Evolutionary conservation across 2,329 filamentous ascomycete species (phyloP).

Genomic region (Beauveria sp.): DNA sequence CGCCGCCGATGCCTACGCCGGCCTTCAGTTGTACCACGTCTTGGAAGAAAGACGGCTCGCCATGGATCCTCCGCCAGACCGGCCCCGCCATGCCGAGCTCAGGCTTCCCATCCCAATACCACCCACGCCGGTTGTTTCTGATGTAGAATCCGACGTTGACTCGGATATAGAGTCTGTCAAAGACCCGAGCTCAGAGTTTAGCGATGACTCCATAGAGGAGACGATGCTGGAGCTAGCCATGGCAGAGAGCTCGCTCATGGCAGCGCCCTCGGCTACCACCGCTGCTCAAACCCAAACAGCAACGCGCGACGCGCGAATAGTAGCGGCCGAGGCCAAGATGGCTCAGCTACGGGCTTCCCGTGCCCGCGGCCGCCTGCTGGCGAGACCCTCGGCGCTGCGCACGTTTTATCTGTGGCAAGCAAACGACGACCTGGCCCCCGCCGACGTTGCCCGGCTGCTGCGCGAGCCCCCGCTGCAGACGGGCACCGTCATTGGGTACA

Average conservation of each 20-base stretch:
- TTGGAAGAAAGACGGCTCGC: constrained; percentile 61
- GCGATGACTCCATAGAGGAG: not conserved
- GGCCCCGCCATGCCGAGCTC: constrained; percentile 61
- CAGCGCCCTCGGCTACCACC: not conserved
- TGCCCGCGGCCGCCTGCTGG: constrained; percentile 17
- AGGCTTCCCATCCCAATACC: constrained; percentile 54
- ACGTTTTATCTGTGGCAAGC: constrained; percentile 59
- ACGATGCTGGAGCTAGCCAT: not conserved
- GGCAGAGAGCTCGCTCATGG: not conserved
- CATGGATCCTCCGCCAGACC: constrained; percentile 62
- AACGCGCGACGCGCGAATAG: constrained; percentile 32
- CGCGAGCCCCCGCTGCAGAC: constrained; percentile 51
- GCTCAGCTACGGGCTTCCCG: constrained; percentile 27
- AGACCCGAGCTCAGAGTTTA: constrained; percentile 7
- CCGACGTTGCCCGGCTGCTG: constrained; percentile 46
- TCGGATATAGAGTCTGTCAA: constrained; percentile 9
- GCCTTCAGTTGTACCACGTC: constrained; percentile 62
- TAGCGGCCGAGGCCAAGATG: constrained; percentile 34
- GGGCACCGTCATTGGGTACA: constrained; percentile 50
- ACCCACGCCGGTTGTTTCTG: constrained; percentile 22
- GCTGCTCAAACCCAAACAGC: not conserved
- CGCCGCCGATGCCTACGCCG: constrained; percentile 77
- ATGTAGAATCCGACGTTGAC: constrained; percentile 21
- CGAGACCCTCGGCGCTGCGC: constrained; percentile 34
- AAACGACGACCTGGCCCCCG: constrained; percentile 40